A percentile compares a stretch with the other conserved stretches of the same genome.
These are phyloP conservation scores for Calycina marina DNA, from an alignment of 2,329 filamentous ascomycete species.

Conservation along the genomic window DNA sequence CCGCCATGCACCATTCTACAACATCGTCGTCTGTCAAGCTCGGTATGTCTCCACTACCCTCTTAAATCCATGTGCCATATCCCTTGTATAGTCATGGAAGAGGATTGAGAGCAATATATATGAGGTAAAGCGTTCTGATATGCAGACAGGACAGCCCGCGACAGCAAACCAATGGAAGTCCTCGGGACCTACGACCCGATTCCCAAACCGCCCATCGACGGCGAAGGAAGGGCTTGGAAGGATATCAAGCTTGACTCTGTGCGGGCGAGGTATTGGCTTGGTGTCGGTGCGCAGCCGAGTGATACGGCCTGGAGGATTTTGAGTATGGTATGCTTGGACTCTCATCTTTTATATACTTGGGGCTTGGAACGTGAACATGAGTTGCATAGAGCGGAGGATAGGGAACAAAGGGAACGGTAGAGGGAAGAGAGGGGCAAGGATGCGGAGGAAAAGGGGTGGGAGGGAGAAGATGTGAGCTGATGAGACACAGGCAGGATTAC, in stretches of 20 bases:
- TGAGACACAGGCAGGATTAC: slow-evolving; percentile 17
- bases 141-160: slow-evolving; percentile 57
- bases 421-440: too few relatives aligned
- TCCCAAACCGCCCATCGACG: slow-evolving; percentile 44
- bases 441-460: slow-evolving; percentile 1
- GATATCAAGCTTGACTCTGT: slow-evolving; percentile 75
- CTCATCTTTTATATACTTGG: too few relatives aligned
- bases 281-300: slow-evolving; percentile 88
- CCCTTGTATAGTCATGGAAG: too few relatives aligned
- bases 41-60: slow-evolving; percentile 48
- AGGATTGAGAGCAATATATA: too few relatives aligned
- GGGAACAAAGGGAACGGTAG: too few relatives aligned
- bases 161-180: slow-evolving; percentile 84
- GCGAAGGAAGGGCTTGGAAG: slow-evolving; percentile 62
- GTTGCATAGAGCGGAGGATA: too few relatives aligned
- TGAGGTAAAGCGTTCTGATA: slow-evolving; percentile 3
- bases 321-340: slow-evolving; percentile 63
- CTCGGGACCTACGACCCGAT: slow-evolving; percentile 64
- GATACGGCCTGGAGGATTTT: slow-evolving; percentile 80
- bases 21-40: slow-evolving; percentile 90
- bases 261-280: slow-evolving; percentile 87
- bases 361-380: too few relatives aligned
- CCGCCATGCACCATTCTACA: slow-evolving; percentile 82
- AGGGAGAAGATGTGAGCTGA: background rate
- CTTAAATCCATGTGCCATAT: too few relatives aligned